Base-by-base conservation (phyloP, 345 rosid genomes). In the Toxicodendron radicans region DNA sequence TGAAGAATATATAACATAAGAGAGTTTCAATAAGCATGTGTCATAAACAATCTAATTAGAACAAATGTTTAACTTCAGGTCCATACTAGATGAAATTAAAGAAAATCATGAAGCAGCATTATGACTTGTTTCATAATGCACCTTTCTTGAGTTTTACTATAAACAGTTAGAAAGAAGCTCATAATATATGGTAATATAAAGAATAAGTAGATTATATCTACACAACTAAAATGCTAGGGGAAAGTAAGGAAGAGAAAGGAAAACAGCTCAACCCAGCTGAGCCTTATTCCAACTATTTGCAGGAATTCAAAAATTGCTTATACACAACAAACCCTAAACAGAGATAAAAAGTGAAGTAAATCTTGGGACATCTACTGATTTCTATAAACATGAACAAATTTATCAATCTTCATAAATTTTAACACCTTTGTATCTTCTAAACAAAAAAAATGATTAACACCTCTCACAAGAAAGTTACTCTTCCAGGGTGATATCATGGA, bases 131-230 rank as follows among this genome's bases (percentile, higher is more conserved):
- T 18, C 12, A 35, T 23, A 41, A 2, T 20, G 20, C 20, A 53
- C 21, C 65, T 20, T 61, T 17, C 10, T 61, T 7, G 12, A 32
- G 21, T 61, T 16, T 9, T 41, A 32, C 17, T 32, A n/a, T 6
- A 61, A 61, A 32, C 10, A 32, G 38, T 7, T 21, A 17, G 45
- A 46, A 51, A 51, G 71, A 67, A 67, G 59, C 21, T 67, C 54
- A 51, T 51, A 51, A 51, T 14, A 24, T 7, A 51, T 38, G 43
- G 16, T 51, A 67, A 48, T 17, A 51, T 33, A 7, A 17, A 27
- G 43, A 51, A 51, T 49, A 3, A 49, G 20, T 23, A 23, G 32
- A 45, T 35, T 27, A 49, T 21, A 24, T 5, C 43, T 38, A 38
- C 27, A 4, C 18, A 51, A 64, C 21, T 7, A 35, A 64, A 64